phyloP scores from a whole-genome alignment of 441 rosid species.

The Geranium incanum region DNA sequence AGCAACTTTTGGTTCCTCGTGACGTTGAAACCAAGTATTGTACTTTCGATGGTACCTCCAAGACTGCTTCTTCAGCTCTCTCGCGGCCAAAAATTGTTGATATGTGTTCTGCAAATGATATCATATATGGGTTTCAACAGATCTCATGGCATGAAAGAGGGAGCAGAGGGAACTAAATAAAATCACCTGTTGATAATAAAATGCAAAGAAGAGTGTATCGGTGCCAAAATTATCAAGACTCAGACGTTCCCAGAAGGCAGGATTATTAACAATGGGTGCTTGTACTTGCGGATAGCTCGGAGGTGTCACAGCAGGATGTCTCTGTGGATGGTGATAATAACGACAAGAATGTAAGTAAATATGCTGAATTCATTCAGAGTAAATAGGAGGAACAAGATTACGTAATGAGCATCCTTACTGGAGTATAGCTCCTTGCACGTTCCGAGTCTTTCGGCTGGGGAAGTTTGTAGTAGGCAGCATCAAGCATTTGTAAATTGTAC shows the following conservation, averaged over 20 bases:
- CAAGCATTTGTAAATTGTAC: slow-evolving; percentile 85
- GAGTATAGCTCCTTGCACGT: slow-evolving; percentile 71
- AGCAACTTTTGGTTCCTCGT: slow-evolving; percentile 84
- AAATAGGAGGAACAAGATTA: slow-evolving; percentile 14
- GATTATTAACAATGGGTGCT: slow-evolving; percentile 82
- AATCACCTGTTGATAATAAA: slow-evolving; percentile 88
- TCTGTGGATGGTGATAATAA: slow-evolving; percentile 42
- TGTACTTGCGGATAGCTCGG: slow-evolving; percentile 88
- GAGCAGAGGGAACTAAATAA: background rate
- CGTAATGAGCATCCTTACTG: slow-evolving; percentile 44
- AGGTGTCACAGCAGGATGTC: slow-evolving; percentile 77
- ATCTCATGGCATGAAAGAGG: slow-evolving; percentile 11
- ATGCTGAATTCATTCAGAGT: background rate
- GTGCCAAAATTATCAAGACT: slow-evolving; percentile 55
- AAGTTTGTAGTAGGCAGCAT: slow-evolving; percentile 69
- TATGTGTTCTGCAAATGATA: slow-evolving; percentile 64
- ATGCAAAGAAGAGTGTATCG: slow-evolving; percentile 92
- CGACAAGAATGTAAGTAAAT: slow-evolving; percentile 7
- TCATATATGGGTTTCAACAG: slow-evolving; percentile 10
- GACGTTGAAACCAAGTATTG: slow-evolving; percentile 98
- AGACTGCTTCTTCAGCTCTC: slow-evolving; percentile 92
- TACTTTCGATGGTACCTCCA: slow-evolving; percentile 99
- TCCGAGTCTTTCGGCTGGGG: slow-evolving; percentile 96
- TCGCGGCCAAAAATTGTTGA: slow-evolving; percentile 94
- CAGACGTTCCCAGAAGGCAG: slow-evolving; percentile 82